Percentiles rank a stretch among this genome's conserved stretches.
These are phyloP conservation scores for Priceomyces haplophilus DNA, from an alignment of 805 yeast genomes.

Conservation along the genomic window DNA sequence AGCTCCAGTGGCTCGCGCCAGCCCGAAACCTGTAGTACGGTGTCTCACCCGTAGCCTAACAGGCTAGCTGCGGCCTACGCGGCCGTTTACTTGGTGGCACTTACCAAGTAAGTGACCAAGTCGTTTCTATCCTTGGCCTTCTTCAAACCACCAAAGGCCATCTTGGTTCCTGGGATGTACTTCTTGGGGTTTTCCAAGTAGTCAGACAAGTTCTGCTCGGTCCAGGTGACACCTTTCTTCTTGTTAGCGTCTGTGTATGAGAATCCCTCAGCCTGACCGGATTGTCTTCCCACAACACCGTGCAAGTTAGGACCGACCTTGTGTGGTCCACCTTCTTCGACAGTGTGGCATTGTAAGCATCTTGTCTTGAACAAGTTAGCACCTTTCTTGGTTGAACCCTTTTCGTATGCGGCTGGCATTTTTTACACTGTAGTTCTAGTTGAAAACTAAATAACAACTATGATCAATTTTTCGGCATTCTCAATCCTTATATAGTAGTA, in stretches of 20 bases:
- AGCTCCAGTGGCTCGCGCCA: neutral
- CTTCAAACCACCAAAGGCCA: constrained; percentile 99
- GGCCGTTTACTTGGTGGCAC: constrained; percentile 39
- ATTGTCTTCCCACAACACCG: constrained; percentile 88
- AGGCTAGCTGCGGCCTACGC: neutral
- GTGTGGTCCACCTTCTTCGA: constrained; percentile 93
- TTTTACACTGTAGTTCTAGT: constrained; percentile 7
- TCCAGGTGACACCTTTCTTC: constrained; percentile 90
- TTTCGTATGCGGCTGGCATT: constrained; percentile 47
- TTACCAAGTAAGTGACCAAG: constrained; percentile 76
- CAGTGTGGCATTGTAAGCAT: constrained; percentile 98
- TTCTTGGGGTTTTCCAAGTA: constrained; percentile 99
- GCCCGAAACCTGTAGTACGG: neutral
- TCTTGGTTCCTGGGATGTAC: constrained; percentile 99
- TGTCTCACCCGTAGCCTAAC: neutral
- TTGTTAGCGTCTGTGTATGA: constrained; percentile 98
- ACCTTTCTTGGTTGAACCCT: constrained; percentile 69
- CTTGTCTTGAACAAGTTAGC: constrained; percentile 98
- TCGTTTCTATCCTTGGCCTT: constrained; percentile 99
- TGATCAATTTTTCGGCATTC: constrained; percentile 4
- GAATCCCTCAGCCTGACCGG: constrained; percentile 91
- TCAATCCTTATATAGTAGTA: constrained; percentile 4
- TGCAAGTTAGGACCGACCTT: constrained; percentile 99
- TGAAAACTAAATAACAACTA: constrained; percentile 4
- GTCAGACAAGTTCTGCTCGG: constrained; percentile 82